Conservation (phyloP, 306 rosid genomes). For the Myrica gale region DNA sequence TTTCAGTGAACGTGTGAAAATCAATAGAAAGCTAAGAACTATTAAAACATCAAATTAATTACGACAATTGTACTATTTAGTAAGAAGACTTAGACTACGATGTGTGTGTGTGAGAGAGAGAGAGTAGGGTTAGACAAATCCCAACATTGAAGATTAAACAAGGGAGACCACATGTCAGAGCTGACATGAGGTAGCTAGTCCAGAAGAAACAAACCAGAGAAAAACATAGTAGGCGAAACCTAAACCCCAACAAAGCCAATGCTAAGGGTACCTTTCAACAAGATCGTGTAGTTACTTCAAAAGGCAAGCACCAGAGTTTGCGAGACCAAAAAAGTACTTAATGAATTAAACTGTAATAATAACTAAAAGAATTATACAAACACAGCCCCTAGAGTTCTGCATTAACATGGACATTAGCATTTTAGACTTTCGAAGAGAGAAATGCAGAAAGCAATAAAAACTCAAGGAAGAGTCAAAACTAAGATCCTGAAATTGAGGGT, state of each 20-base stretch:
- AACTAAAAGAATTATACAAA: conserved; percentile 11
- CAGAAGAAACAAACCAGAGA: conserved; percentile 40
- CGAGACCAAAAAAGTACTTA: conserved; percentile 21
- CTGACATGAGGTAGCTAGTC: conserved; percentile 35
- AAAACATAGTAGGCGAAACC: conserved; percentile 24
- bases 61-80: background rate
- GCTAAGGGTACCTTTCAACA: conserved; percentile 31
- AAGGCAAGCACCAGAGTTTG: conserved; percentile 37
- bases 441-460: conserved; percentile 21
- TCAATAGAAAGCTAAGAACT: background rate
- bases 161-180: conserved; percentile 26
- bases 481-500: conserved; percentile 56
- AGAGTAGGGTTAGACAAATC: conserved; percentile 16
- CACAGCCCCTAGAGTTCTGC: conserved; percentile 32
- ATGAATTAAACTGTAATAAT: conserved; percentile 12
- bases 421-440: conserved; percentile 9
- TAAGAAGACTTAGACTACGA: background rate
- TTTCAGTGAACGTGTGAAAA: background rate
- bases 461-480: conserved; percentile 36
- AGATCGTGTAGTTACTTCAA: conserved; percentile 30
- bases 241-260: conserved; percentile 35
- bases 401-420: conserved; percentile 25
- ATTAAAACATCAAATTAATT: background rate
- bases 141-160: conserved; percentile 21
- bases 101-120: too few relatives aligned